phyloP scores from a whole-genome alignment of 768 basidiomycete genomes.

The Coprinopsis strossmayeri region DNA sequence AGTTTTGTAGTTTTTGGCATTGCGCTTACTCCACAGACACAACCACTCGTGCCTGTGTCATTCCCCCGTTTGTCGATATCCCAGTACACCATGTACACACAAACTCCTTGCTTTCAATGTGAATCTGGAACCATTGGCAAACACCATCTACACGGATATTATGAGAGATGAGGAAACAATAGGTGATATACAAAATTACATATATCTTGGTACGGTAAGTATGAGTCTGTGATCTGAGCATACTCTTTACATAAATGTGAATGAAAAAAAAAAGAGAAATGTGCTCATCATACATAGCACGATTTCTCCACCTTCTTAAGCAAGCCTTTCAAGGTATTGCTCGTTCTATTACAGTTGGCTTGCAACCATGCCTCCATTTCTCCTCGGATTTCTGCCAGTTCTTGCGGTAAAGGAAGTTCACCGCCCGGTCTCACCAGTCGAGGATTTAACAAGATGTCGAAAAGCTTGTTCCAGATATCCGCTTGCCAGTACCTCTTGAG shows the following conservation, averaged over 20 bases:
- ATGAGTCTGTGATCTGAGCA: background rate
- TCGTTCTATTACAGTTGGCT: slow-evolving; percentile 80
- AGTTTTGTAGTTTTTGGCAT: slow-evolving; percentile 1
- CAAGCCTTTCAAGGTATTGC: slow-evolving; percentile 72
- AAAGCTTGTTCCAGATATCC: slow-evolving; percentile 77
- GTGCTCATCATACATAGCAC: slow-evolving; percentile 20
- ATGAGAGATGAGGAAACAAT: background rate
- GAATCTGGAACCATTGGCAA: background rate
- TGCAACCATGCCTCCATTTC: slow-evolving; percentile 90
- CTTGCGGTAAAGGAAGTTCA: slow-evolving; percentile 64
- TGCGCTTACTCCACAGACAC: background rate
- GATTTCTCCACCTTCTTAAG: slow-evolving; percentile 77
- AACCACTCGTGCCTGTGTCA: background rate
- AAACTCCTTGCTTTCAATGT: background rate
- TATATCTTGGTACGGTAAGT: background rate
- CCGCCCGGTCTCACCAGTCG: slow-evolving; percentile 47
- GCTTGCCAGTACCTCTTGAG: slow-evolving; percentile 95
- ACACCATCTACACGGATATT: too few species aligned
- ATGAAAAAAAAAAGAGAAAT: background rate
- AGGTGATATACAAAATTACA: background rate
- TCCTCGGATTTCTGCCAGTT: slow-evolving; percentile 53
- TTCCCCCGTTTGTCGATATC: background rate
- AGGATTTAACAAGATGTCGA: slow-evolving; percentile 86
- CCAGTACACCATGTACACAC: background rate
- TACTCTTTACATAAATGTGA: background rate